phyloP scores from a whole-genome alignment of 305 asterid genomes.

The Ilex paraguariensis region DNA sequence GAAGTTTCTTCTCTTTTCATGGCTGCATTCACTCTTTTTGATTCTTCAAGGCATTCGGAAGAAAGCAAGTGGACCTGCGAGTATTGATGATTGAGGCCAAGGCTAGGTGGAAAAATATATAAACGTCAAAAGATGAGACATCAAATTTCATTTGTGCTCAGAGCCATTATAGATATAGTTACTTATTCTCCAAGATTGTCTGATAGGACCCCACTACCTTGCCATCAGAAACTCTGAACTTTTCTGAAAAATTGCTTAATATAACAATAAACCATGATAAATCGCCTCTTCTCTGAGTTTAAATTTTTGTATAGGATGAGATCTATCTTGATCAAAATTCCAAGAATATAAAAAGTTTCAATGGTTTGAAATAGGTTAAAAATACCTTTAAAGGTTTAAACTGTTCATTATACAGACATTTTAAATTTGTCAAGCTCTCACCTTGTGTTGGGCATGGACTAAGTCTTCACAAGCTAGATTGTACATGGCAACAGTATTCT shows the following conservation, averaged over 20 bases:
- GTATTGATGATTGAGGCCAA: too few species aligned
- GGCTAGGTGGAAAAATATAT: background rate
- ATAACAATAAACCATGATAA: too few species aligned
- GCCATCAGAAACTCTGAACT: too few species aligned
- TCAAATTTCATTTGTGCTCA: too few species aligned
- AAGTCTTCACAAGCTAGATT: constrained; percentile 69
- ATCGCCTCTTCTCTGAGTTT: too few species aligned
- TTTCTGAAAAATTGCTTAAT: too few species aligned
- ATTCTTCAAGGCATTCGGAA: constrained; percentile 65
- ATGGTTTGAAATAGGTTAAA: background rate
- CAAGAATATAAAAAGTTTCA: background rate
- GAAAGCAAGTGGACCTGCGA: constrained; percentile 70
- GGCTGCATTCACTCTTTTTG: constrained; percentile 60
- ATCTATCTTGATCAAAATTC: too few species aligned
- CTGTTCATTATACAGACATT: background rate
- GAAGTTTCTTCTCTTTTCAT: constrained; percentile 61
- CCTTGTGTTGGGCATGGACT: constrained; percentile 61
- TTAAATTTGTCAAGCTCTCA: constrained; percentile 23
- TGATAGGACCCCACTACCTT: too few species aligned
- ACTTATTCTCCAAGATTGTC: background rate
- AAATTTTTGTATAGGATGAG: too few species aligned
- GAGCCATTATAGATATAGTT: too few species aligned
- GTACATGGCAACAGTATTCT: constrained; percentile 52
- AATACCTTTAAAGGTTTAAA: background rate
- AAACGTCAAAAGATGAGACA: background rate